Evolutionary conservation across 805 yeast species (phyloP).

Genomic region (Scheffersomyces ergatensis): DNA sequence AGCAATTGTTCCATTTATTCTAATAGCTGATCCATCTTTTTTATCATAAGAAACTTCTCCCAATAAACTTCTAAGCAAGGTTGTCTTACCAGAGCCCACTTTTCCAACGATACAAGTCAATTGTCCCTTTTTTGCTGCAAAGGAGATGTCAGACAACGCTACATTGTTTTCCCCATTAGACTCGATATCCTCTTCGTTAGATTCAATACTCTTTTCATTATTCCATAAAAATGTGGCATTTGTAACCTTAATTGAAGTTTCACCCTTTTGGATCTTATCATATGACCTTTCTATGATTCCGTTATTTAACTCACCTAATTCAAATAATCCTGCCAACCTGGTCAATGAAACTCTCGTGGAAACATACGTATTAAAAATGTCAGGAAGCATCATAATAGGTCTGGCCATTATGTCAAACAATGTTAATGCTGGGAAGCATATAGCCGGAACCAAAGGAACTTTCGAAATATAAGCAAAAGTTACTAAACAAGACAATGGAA

Average conservation of each 20-base stretch:
- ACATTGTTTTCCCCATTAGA: constrained; percentile 13
- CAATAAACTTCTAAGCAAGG: constrained; percentile 29
- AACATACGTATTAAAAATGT: constrained; percentile 20
- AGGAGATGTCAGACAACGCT: constrained; percentile 29
- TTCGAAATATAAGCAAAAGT: constrained; percentile 20
- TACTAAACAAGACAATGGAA: constrained; percentile 30
- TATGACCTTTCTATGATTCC: constrained; percentile 14
- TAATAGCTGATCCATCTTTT: constrained; percentile 8
- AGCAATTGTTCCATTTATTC: constrained; percentile 30
- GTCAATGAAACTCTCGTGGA: constrained; percentile 28
- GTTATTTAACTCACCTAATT: constrained; percentile 27
- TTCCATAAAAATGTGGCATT: constrained; percentile 30
- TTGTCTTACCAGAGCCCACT: constrained; percentile 39
- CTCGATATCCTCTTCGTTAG: constrained; percentile 14
- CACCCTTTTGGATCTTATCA: constrained; percentile 14
- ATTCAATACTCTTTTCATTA: constrained; percentile 37
- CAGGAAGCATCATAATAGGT: constrained; percentile 30
- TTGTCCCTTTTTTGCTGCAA: constrained; percentile 29
- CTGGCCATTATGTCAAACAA: constrained; percentile 31
- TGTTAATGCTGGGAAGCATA: constrained; percentile 36
- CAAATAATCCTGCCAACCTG: constrained; percentile 28
- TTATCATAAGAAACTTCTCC: constrained; percentile 26
- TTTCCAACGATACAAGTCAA: constrained; percentile 38
- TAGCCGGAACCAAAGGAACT: constrained; percentile 28
- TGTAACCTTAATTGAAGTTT: constrained; percentile 21